Percentiles rank a stretch among this genome's conserved stretches.
These are phyloP conservation scores for Aplosporella prunicola DNA, from an alignment of 2,329 filamentous ascomycete species.

Conservation along the genomic window DNA sequence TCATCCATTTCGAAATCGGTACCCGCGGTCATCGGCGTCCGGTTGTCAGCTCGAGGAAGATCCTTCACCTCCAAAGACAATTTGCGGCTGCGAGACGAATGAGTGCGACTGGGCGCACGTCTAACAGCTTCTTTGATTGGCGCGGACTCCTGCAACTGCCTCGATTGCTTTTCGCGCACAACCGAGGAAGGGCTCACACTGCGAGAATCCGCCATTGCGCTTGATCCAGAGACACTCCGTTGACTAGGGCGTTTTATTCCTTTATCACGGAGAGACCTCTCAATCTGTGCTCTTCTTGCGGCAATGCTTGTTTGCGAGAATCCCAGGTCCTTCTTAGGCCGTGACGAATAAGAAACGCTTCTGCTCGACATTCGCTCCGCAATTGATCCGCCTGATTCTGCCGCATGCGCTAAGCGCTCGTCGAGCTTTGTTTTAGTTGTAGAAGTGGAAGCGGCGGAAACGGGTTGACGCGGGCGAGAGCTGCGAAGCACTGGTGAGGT, in stretches of 20 bases:
- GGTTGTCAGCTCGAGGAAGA: conserved; percentile 21
- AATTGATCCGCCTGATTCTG: no score
- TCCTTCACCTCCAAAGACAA: conserved; percentile 1
- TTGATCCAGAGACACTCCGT: background rate
- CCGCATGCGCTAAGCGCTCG: no score
- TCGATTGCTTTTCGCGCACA: background rate
- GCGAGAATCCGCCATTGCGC: conserved; percentile 2
- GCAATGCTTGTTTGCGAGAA: conserved; percentile 7
- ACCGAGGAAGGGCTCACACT: conserved; percentile 4
- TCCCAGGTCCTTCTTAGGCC: conserved; percentile 2
- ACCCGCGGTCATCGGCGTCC: conserved; percentile 24
- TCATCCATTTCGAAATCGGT: conserved; percentile 42
- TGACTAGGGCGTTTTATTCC: conserved; percentile 1
- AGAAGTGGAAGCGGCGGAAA: conserved; percentile 13
- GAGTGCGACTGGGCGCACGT: no score
- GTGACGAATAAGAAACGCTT: no score
- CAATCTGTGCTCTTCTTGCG: conserved; percentile 7
- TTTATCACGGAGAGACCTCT: conserved; percentile 7
- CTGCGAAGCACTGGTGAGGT: conserved; percentile 16
- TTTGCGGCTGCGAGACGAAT: background rate
- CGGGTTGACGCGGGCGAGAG: conserved; percentile 14
- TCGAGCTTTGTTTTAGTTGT: conserved; percentile 13
- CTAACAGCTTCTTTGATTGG: no score
- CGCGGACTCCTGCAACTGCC: background rate
- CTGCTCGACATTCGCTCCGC: no score